Evolutionary conservation across 257 asterid genomes (phyloP), one percentile per base, ranked within the genome.

Genomic region (Fraxinus excelsior): DNA sequence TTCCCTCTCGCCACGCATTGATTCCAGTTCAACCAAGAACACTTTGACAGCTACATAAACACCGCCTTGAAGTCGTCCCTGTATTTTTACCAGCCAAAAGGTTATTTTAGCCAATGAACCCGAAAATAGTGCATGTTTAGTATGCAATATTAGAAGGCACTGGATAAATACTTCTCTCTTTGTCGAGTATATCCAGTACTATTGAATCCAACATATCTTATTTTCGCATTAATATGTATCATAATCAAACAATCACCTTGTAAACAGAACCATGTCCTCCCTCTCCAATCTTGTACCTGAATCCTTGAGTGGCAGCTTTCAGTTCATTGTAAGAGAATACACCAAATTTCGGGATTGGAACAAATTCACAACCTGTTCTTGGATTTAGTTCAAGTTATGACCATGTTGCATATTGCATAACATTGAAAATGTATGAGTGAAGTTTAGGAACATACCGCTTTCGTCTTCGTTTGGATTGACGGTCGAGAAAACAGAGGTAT

Each of bases 1-100:
- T 70, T 87, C 93, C 72, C 96, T 90, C 77, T 91, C 97, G 11
- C 97, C 96, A 53, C 89, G 84, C 93, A 90, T 73, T 35, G 96
- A 81, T 79, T 87, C 97, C 28, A 82, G 34, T 66, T 91, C 96
- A 7, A 91, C 78, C 0, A 87, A 85, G 0, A 93, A 64, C 32
- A 86, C 85, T 77, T 92, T 92, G 16, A 91, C 91, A 13, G 97
- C 97, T 84, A 92, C 82, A 13, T 72, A 66, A 21, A 16, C 82
- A 35, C 88, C 87, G 1, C 86, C 92, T 64, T 62, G 78, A 6
- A 92, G 91, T 80, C 80, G 71, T 13, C 97, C 97, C 97, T 91
- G 56, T 5, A 40, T 9, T 60, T 60, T 23, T 8, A 23, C 31
- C 18, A 3, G 67, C 31, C 67, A 60, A 60, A 60, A 23, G 28